phyloP scores from a whole-genome alignment of 2,329 filamentous ascomycete species.

The Nectriaceae sp. region DNA sequence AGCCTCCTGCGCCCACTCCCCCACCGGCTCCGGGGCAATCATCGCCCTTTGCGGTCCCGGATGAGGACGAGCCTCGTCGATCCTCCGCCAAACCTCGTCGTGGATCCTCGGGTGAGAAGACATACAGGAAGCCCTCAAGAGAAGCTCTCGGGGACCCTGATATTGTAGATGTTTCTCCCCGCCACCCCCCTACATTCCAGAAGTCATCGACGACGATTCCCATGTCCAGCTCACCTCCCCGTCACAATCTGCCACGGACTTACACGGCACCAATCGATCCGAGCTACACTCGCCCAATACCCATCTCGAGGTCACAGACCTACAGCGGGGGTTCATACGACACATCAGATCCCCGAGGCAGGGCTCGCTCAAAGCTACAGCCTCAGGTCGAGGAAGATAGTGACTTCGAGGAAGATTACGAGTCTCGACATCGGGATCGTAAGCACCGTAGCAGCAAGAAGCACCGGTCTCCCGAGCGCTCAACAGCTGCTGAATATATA shows the following conservation, averaged over 20 bases:
- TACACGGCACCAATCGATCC: conserved; percentile 38
- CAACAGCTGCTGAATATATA: background rate
- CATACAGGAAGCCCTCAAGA: conserved; percentile 33
- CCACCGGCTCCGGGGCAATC: conserved; percentile 31
- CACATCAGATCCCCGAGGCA: conserved; percentile 34
- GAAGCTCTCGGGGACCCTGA: conserved; percentile 36
- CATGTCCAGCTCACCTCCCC: conserved; percentile 36
- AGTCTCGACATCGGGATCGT: conserved; percentile 29
- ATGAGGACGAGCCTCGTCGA: conserved; percentile 35
- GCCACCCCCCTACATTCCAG: conserved; percentile 27
- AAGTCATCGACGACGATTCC: conserved; percentile 28
- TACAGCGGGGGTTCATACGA: conserved; percentile 30
- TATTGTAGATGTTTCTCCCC: conserved; percentile 32
- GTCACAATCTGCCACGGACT: conserved; percentile 32
- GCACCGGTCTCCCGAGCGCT: conserved; percentile 34
- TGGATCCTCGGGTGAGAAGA: conserved; percentile 35
- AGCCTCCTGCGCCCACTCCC: conserved; percentile 38
- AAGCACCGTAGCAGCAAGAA: conserved; percentile 40
- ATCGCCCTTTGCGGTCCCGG: conserved; percentile 31
- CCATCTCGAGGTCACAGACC: conserved; percentile 35
- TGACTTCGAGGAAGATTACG: conserved; percentile 38
- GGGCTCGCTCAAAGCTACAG: conserved; percentile 39
- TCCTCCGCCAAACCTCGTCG: conserved; percentile 37
- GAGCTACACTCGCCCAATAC: conserved; percentile 28
- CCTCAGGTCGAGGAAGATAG: conserved; percentile 37